Percentiles rank a stretch among this genome's conserved stretches.
phyloP scores from a whole-genome alignment of 495 filamentous ascomycete genomes.

The Cercophora samala region DNA sequence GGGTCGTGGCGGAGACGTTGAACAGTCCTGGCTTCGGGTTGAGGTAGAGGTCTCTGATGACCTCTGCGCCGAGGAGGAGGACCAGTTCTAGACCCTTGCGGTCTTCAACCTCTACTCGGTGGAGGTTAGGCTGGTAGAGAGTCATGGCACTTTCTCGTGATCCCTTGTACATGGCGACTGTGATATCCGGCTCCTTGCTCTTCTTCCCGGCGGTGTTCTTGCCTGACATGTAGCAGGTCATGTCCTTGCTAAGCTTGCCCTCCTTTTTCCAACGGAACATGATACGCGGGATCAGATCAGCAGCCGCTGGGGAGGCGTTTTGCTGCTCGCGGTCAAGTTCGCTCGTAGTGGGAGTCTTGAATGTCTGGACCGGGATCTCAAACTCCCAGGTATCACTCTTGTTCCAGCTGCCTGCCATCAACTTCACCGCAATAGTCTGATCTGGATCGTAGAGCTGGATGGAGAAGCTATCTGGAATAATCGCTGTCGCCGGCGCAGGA shows the following conservation, averaged over 20 bases:
- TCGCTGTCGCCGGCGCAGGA: conserved; percentile 67
- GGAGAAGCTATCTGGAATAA: conserved; percentile 72
- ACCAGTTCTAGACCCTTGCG: conserved; percentile 90
- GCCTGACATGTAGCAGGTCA: conserved; percentile 77
- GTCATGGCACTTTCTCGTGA: conserved; percentile 56
- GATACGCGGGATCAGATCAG: conserved; percentile 71
- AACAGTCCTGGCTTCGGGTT: conserved; percentile 66
- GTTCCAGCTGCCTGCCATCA: conserved; percentile 72
- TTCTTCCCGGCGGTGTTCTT: conserved; percentile 68
- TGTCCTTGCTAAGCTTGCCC: conserved; percentile 73
- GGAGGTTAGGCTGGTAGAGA: conserved; percentile 88
- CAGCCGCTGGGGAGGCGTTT: conserved; percentile 61
- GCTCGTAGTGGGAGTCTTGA: conserved; percentile 72
- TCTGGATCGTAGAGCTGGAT: conserved; percentile 94
- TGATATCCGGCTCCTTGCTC: conserved; percentile 90
- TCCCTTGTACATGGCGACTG: conserved; percentile 73
- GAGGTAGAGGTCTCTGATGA: conserved; percentile 86
- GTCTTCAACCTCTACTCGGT: conserved; percentile 88
- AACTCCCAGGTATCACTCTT: conserved; percentile 82
- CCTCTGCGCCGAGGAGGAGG: conserved; percentile 73
- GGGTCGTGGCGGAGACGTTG: conserved; percentile 58
- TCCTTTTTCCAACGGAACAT: conserved; percentile 91
- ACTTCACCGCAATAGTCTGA: conserved; percentile 68
- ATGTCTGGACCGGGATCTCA: conserved; percentile 82
- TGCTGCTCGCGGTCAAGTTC: conserved; percentile 70